Conservation (phyloP, 2,329 filamentous ascomycete species). For the Atkinsonella hypoxylon region DNA sequence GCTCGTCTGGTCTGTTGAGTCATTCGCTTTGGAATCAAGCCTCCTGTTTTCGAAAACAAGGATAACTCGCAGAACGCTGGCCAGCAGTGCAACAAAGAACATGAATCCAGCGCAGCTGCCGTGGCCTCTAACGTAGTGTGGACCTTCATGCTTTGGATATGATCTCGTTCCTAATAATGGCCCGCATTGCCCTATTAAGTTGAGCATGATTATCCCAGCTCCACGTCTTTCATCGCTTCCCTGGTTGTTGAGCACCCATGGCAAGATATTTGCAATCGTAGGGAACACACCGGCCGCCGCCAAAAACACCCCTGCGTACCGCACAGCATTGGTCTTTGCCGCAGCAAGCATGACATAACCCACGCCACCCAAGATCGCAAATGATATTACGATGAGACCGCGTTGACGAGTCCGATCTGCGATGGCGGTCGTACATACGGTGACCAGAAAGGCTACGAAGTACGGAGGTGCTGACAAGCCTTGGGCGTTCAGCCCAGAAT, state of each 20-base stretch:
- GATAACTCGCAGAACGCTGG: constrained; percentile 1
- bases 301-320: constrained; percentile 6
- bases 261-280: constrained; percentile 7
- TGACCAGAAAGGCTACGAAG: constrained; percentile 9
- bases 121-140: constrained; percentile 4
- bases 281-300: constrained; percentile 6
- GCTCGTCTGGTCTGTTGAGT: not conserved
- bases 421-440: constrained; percentile 7
- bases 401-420: constrained; percentile 10
- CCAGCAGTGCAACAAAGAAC: constrained; percentile 9
- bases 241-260: constrained; percentile 8
- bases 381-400: constrained; percentile 2
- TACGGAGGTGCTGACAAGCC: constrained; percentile 12
- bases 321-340: not conserved
- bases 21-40: constrained; percentile 1
- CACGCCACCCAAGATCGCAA: constrained; percentile 6
- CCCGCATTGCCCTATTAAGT: constrained; percentile 7
- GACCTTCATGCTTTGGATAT: constrained; percentile 5
- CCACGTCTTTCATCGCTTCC: constrained; percentile 7
- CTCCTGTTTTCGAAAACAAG: constrained; percentile 8
- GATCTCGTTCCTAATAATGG: constrained; percentile 6
- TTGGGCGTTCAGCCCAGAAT: constrained; percentile 10
- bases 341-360: constrained; percentile 7
- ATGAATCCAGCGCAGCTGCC: constrained; percentile 6
- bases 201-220: constrained; percentile 5